These are phyloP conservation scores for Anisodus acutangulus DNA, from an alignment of 257 asterid genomes.

Conservation along the genomic window DNA sequence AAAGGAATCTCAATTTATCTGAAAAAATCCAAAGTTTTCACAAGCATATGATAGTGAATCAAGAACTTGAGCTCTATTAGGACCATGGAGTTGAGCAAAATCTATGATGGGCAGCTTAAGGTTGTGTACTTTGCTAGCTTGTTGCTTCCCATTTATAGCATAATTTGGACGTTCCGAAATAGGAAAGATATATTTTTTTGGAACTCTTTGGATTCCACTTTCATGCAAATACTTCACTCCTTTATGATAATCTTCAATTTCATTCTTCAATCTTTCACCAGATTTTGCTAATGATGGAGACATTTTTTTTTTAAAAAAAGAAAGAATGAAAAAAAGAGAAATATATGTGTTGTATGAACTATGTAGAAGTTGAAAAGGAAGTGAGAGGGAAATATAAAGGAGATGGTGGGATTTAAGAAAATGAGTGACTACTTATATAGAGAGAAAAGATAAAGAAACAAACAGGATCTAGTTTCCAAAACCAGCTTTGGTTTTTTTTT, in stretches of 20 bases:
- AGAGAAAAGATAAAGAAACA: neutral
- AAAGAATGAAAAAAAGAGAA: too few species aligned
- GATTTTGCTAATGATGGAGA: constrained; percentile 57
- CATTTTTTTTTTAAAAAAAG: constrained; percentile 37
- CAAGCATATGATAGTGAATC: constrained; percentile 68
- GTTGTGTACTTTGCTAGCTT: neutral
- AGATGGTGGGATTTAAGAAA: constrained; percentile 43
- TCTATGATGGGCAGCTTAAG: constrained; percentile 75
- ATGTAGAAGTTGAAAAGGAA: constrained; percentile 11
- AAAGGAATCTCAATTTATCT: constrained; percentile 45
- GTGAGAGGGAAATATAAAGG: constrained; percentile 7
- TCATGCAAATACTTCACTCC: constrained; percentile 77
- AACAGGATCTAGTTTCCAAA: constrained; percentile 43
- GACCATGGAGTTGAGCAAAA: constrained; percentile 65
- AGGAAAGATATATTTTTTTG: constrained; percentile 70
- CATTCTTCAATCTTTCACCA: constrained; percentile 25
- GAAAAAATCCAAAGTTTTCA: constrained; percentile 79
- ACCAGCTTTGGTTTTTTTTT: constrained; percentile 30
- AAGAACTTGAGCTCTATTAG: constrained; percentile 58
- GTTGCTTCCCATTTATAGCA: neutral
- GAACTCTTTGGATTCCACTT: constrained; percentile 67
- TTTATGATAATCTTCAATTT: constrained; percentile 47
- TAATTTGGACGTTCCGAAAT: constrained; percentile 66
- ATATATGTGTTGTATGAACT: neutral
- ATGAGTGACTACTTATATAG: constrained; percentile 44